These are phyloP conservation scores for Aspergillus sclerotioniger DNA, from an alignment of 495 filamentous ascomycete genomes.

Conservation along the genomic window DNA sequence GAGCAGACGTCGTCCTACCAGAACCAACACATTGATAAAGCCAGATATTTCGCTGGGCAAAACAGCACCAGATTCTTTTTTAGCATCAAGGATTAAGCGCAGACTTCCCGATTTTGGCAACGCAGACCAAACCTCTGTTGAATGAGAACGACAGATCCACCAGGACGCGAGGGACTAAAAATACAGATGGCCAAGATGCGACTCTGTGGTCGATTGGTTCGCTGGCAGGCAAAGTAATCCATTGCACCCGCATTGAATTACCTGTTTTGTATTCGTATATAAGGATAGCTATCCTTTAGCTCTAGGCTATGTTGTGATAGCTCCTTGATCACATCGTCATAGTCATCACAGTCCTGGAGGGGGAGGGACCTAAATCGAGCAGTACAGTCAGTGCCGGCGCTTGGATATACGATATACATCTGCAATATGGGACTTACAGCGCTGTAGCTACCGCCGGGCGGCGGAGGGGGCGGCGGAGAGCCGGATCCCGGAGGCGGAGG, in stretches of 20 bases:
- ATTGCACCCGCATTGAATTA: constrained; percentile 2
- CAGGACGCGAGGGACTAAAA: not conserved
- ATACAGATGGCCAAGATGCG: constrained; percentile 6
- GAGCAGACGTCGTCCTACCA: not conserved
- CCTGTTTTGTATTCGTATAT: not conserved
- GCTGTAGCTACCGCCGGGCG: constrained; percentile 62
- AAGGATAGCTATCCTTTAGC: not conserved
- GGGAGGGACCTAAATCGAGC: constrained; percentile 43
- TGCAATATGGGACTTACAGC: constrained; percentile 48
- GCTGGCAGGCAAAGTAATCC: constrained; percentile 4
- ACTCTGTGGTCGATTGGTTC: constrained; percentile 6
- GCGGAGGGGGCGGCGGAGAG: constrained; percentile 67
- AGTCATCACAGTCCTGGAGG: constrained; percentile 51
- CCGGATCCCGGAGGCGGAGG: constrained; percentile 61
- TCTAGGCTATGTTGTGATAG: constrained; percentile 1
- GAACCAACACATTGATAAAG: not conserved
- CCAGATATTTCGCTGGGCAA: not conserved
- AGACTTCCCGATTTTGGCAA: not conserved
- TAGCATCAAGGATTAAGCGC: not conserved
- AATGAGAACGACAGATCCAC: not conserved
- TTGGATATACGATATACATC: not conserved
- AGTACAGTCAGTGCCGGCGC: not conserved
- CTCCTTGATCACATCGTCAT: constrained; percentile 20
- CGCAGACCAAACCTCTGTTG: not conserved
- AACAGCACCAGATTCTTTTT: not conserved